phyloP scores from a whole-genome alignment of 2,329 filamentous ascomycete genomes.

The Cladosporium sp. region DNA sequence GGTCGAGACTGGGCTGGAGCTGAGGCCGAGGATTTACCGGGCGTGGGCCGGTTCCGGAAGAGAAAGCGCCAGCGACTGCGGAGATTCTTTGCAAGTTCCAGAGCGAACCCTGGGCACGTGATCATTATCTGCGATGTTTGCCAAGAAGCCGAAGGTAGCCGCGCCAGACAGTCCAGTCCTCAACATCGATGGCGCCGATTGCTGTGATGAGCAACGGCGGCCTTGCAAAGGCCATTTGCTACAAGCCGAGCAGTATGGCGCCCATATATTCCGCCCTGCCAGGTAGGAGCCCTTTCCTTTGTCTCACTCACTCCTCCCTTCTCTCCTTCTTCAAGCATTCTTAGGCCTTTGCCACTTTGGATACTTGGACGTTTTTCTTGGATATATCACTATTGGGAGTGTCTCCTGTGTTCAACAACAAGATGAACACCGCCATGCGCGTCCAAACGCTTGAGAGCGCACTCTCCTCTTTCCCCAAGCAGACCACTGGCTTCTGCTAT shows the following conservation, averaged over 20 bases:
- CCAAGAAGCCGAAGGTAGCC: conserved; percentile 13
- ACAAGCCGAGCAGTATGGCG: conserved; percentile 8
- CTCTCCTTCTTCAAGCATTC: too few species aligned
- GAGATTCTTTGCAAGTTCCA: too few species aligned
- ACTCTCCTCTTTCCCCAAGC: conserved; percentile 4
- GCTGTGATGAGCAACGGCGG: conserved; percentile 12
- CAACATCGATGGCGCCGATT: conserved; percentile 4
- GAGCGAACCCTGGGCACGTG: too few species aligned
- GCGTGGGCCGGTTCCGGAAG: conserved; percentile 3
- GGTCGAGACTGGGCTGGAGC: not conserved
- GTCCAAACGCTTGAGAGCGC: conserved; percentile 11
- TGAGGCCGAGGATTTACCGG: conserved; percentile 3
- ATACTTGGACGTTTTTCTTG: not conserved
- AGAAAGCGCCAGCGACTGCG: not conserved
- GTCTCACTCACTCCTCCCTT: not conserved
- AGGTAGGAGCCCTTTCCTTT: conserved; percentile 7
- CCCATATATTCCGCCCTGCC: conserved; percentile 7
- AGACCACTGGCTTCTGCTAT: not conserved
- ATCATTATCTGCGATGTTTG: not conserved
- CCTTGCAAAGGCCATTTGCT: conserved; percentile 6
- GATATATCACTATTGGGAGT: not conserved
- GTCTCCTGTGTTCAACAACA: not conserved
- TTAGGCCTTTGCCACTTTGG: too few species aligned
- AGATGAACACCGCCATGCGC: conserved; percentile 5
- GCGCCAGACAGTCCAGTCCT: conserved; percentile 1